Evolutionary conservation across 169 alveolate species (phyloP).

Genomic region (Plasmodium gaboni): DNA sequence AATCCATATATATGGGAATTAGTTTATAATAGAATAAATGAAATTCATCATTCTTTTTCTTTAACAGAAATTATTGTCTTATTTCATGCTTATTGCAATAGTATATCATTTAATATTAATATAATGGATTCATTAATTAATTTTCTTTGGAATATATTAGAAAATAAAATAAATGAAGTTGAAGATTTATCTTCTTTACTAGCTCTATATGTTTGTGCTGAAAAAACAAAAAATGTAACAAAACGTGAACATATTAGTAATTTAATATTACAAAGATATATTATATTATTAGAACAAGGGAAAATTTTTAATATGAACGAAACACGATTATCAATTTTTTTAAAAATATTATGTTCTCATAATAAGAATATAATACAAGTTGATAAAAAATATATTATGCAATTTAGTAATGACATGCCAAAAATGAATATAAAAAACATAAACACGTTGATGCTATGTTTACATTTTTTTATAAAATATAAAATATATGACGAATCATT

Average conservation of each 20-base stretch:
- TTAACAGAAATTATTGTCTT: constrained; percentile 39
- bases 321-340: constrained; percentile 41
- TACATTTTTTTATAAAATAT: constrained; percentile 57
- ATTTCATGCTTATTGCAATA: constrained; percentile 68
- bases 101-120: constrained; percentile 47
- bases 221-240: constrained; percentile 42
- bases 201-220: constrained; percentile 70
- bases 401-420: constrained; percentile 28
- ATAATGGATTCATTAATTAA: constrained; percentile 14
- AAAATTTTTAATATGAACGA: constrained; percentile 13
- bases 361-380: neutral
- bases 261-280: constrained; percentile 11
- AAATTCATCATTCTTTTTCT: constrained; percentile 37
- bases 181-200: constrained; percentile 40
- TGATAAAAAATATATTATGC: constrained; percentile 1
- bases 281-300: neutral
- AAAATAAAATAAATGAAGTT: constrained; percentile 17
- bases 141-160: constrained; percentile 54
- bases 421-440: constrained; percentile 38
- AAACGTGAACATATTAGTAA: constrained; percentile 24
- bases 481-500: constrained; percentile 41
- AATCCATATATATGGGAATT: constrained; percentile 50
- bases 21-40: constrained; percentile 39
- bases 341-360: constrained; percentile 21
- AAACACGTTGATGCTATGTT: constrained; percentile 27